Evolutionary conservation across 305 asterid genomes (phyloP).

Genomic region (Fraxinus sp.): DNA sequence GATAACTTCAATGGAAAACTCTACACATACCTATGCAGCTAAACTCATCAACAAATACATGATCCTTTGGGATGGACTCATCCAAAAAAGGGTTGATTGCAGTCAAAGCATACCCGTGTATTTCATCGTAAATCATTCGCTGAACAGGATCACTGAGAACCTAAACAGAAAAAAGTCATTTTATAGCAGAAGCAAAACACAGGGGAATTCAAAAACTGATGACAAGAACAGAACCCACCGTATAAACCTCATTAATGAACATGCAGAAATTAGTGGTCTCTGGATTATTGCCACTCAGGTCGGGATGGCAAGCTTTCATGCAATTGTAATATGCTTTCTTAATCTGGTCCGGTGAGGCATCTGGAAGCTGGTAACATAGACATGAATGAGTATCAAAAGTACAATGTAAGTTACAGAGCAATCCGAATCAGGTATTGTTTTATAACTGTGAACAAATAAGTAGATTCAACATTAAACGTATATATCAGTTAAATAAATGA

Average conservation of each 20-base stretch:
- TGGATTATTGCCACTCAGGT: constrained; percentile 84
- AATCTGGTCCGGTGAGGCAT: constrained; percentile 84
- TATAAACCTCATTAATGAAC: constrained; percentile 84
- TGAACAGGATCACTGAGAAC: constrained; percentile 97
- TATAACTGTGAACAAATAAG: background rate
- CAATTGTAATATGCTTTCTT: constrained; percentile 90
- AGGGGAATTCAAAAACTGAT: background rate
- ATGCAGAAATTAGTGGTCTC: constrained; percentile 90
- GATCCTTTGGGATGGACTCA: constrained; percentile 70
- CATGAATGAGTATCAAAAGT: background rate
- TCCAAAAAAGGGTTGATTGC: constrained; percentile 84
- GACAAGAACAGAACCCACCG: constrained; percentile 43
- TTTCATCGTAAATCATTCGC: constrained; percentile 88
- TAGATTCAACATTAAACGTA: background rate
- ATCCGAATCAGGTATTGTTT: background rate
- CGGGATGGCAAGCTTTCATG: constrained; percentile 99
- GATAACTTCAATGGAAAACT: constrained; percentile 4
- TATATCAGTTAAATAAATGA: background rate
- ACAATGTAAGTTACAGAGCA: constrained; percentile 3
- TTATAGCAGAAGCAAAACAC: constrained; percentile 20
- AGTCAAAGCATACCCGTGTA: constrained; percentile 86
- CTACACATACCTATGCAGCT: constrained; percentile 82
- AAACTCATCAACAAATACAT: constrained; percentile 91
- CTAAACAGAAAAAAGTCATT: constrained; percentile 43
- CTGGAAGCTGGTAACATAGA: constrained; percentile 61